Evolutionary conservation across 306 rosid species (phyloP).

Genomic region (Cucurbita ficifolia): DNA sequence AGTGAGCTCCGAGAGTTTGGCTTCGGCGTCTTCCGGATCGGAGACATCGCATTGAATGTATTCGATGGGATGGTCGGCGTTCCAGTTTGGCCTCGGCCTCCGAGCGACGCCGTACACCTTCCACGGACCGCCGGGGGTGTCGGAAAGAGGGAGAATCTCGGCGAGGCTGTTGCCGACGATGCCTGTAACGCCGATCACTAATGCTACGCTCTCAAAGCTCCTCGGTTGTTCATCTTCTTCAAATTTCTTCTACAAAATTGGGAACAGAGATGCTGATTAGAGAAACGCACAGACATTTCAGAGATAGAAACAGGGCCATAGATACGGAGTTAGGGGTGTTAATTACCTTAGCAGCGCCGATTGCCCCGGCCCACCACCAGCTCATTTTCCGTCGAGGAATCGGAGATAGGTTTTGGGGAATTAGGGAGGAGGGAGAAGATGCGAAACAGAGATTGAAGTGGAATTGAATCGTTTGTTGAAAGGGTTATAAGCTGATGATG

Average conservation of each 20-base stretch:
- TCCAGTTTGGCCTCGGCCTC: slow-evolving; percentile 56
- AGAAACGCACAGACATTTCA: background rate
- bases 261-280: background rate
- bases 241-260: slow-evolving; percentile 30
- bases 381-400: slow-evolving; percentile 24
- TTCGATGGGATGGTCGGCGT: slow-evolving; percentile 48
- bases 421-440: background rate
- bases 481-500: background rate
- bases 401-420: background rate
- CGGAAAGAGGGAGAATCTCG: slow-evolving; percentile 57
- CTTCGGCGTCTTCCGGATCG: slow-evolving; percentile 28
- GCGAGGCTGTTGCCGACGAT: slow-evolving; percentile 75
- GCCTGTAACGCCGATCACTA: slow-evolving; percentile 56
- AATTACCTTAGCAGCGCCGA: slow-evolving; percentile 33
- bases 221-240: slow-evolving; percentile 38
- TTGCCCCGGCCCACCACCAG: slow-evolving; percentile 60
- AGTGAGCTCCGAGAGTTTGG: slow-evolving; percentile 41
- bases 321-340: background rate
- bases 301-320: background rate
- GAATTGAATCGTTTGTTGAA: background rate
- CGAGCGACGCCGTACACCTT: slow-evolving; percentile 72
- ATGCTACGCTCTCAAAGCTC: slow-evolving; percentile 30
- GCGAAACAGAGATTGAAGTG: background rate
- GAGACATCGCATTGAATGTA: slow-evolving; percentile 61
- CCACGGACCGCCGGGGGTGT: slow-evolving; percentile 80